Evolutionary conservation across 2,329 filamentous ascomycete species (phyloP).

Genomic region (Hypoxylon sp.): DNA sequence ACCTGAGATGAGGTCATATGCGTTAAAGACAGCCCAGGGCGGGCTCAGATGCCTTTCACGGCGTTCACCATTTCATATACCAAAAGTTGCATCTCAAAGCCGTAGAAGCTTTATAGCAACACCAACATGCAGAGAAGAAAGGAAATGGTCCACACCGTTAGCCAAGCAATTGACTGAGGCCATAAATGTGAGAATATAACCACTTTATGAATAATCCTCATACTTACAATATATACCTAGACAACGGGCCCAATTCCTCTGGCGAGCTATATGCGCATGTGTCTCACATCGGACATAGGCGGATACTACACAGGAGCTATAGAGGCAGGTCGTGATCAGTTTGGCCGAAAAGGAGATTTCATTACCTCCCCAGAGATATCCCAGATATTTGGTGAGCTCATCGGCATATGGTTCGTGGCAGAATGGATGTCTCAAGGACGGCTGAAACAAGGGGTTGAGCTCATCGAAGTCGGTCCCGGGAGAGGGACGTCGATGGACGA

Average conservation of each 20-base stretch:
- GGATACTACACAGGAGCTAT: slow-evolving; percentile 92
- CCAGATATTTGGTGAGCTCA: slow-evolving; percentile 93
- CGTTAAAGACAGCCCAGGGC: slow-evolving; percentile 43
- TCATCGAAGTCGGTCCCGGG: slow-evolving; percentile 95
- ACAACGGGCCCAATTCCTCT: slow-evolving; percentile 91
- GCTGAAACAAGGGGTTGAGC: slow-evolving; percentile 80
- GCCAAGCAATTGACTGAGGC: slow-evolving; percentile 89
- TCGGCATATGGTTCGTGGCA: slow-evolving; percentile 94
- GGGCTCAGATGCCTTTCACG: slow-evolving; percentile 47
- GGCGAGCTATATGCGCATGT: slow-evolving; percentile 98
- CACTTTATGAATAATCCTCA: slow-evolving; percentile 5
- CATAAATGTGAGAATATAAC: slow-evolving; percentile 76
- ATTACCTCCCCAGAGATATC: slow-evolving; percentile 98
- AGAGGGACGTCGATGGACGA: slow-evolving; percentile 98
- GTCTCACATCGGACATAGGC: slow-evolving; percentile 88
- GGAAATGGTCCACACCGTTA: slow-evolving; percentile 92
- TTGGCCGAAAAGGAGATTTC: slow-evolving; percentile 94
- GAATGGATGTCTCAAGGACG: slow-evolving; percentile 96
- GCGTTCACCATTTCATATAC: slow-evolving; percentile 37
- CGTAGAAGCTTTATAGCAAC: slow-evolving; percentile 53
- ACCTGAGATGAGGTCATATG: slow-evolving; percentile 49
- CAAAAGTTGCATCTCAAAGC: slow-evolving; percentile 39
- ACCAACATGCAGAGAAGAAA: slow-evolving; percentile 55
- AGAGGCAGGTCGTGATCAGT: slow-evolving; percentile 81
- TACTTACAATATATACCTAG: slow-evolving; percentile 55